Evolutionary conservation across 768 basidiomycete genomes (phyloP).

Genomic region (Naganishia randhawae): DNA sequence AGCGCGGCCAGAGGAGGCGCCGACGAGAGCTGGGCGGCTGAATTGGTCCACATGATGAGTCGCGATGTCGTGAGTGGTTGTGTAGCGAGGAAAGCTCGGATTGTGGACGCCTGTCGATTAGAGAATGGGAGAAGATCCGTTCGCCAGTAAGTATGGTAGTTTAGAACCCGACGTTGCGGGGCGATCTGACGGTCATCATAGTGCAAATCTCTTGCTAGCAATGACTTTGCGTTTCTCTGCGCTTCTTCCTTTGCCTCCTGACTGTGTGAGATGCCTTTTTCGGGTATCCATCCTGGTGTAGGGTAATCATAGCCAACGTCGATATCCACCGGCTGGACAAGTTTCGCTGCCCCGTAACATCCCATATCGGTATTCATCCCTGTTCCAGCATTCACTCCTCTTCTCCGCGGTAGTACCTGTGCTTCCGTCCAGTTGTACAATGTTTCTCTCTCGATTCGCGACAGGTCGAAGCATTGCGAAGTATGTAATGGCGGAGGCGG

Average conservation of each 20-base stretch:
- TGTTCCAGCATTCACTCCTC: slow-evolving; percentile 75
- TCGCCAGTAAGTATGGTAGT: slow-evolving; percentile 93
- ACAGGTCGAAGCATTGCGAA: slow-evolving; percentile 37
- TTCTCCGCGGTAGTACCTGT: slow-evolving; percentile 57
- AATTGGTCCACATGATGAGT: slow-evolving; percentile 89
- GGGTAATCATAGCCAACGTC: slow-evolving; percentile 11
- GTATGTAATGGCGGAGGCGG: slow-evolving; percentile 17
- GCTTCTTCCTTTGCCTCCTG: neutral
- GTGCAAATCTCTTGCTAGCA: neutral
- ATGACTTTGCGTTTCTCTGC: neutral
- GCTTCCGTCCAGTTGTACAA: slow-evolving; percentile 40
- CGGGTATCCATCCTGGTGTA: slow-evolving; percentile 13
- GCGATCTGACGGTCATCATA: slow-evolving; percentile 28
- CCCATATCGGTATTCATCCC: slow-evolving; percentile 74
- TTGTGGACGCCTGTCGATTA: slow-evolving; percentile 79
- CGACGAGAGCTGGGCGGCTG: slow-evolving; percentile 54
- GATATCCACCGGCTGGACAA: slow-evolving; percentile 56
- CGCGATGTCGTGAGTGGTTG: slow-evolving; percentile 65
- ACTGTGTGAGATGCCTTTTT: neutral
- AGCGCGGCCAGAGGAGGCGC: slow-evolving; percentile 60
- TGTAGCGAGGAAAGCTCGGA: slow-evolving; percentile 90
- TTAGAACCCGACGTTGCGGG: slow-evolving; percentile 50
- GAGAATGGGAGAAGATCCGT: slow-evolving; percentile 78
- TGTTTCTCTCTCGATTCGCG: slow-evolving; percentile 37
- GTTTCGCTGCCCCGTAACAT: slow-evolving; percentile 89